These are phyloP conservation scores for Leishmania turanica DNA, from an alignment of 208 protist species.

Conservation along the genomic window DNA sequence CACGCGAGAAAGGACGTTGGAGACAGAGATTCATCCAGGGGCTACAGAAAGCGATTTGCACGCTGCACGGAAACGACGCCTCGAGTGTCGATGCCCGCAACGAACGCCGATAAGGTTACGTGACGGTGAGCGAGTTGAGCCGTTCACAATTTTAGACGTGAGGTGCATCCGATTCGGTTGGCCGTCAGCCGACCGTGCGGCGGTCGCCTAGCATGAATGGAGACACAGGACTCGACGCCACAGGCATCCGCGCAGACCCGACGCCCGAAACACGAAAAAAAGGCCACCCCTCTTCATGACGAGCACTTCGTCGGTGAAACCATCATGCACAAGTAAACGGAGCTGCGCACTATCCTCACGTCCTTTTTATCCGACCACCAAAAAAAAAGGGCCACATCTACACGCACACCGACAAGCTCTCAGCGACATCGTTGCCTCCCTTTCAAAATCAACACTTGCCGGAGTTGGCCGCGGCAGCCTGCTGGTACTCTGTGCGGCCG, in stretches of 20 bases:
- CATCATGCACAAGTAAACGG: neutral
- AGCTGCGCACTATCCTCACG: no score
- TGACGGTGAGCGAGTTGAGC: neutral
- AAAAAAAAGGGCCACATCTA: no score
- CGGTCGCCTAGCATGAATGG: neutral
- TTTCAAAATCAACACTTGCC: neutral
- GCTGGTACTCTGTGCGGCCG: constrained; percentile 78
- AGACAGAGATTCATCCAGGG: neutral
- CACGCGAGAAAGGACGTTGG: neutral
- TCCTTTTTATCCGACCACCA: neutral
- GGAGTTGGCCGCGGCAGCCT: constrained; percentile 63
- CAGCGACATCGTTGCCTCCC: neutral
- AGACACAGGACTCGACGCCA: neutral
- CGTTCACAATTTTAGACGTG: neutral
- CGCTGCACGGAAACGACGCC: neutral
- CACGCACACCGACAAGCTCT: neutral
- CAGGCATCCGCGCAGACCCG: neutral
- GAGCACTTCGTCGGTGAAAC: neutral
- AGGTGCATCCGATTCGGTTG: neutral
- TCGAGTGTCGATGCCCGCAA: neutral
- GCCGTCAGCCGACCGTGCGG: neutral
- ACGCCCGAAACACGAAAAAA: neutral
- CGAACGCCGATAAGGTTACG: neutral
- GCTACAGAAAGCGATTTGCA: neutral
- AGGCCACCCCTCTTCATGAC: neutral